A percentile compares a stretch with the other conserved stretches of the same genome.
Conservation (phyloP, 495 filamentous ascomycete genomes). For the Daldinia caldariorum region DNA sequence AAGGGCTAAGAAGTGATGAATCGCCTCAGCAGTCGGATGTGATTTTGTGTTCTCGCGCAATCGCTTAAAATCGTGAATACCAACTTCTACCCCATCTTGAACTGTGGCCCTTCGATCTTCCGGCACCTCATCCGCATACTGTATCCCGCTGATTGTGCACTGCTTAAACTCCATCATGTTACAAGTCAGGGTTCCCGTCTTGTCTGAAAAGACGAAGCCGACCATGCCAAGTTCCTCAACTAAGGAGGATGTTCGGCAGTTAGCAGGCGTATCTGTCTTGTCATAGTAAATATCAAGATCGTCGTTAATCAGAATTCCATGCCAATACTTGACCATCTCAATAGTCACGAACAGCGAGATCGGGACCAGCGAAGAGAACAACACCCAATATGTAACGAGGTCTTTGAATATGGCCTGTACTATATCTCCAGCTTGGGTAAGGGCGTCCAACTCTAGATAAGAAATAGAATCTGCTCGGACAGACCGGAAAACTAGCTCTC, state of each 20-base stretch:
- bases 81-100: slow-evolving; percentile 78
- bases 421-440: slow-evolving; percentile 56
- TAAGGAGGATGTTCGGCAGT: slow-evolving; percentile 93
- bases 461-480: slow-evolving; percentile 65
- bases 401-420: slow-evolving; percentile 90
- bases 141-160: slow-evolving; percentile 89
- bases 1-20: slow-evolving; percentile 90
- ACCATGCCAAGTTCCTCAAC: slow-evolving; percentile 99
- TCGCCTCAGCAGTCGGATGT: slow-evolving; percentile 72
- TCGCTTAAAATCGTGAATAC: slow-evolving; percentile 87
- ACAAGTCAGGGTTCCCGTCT: slow-evolving; percentile 98
- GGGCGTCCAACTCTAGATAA: slow-evolving; percentile 73
- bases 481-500: slow-evolving; percentile 82
- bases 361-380: slow-evolving; percentile 97
- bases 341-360: slow-evolving; percentile 98
- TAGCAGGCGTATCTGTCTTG: slow-evolving; percentile 92
- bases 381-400: slow-evolving; percentile 97
- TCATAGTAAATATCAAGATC: slow-evolving; percentile 99
- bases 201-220: slow-evolving; percentile 98
- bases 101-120: slow-evolving; percentile 86
- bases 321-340: slow-evolving; percentile 97
- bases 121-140: slow-evolving; percentile 91
- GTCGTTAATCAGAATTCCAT: slow-evolving; percentile 95
- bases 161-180: slow-evolving; percentile 99
- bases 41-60: slow-evolving; percentile 76